Base-by-base conservation (phyloP, 495 filamentous ascomycete genomes). In the Mycothermus thermophilus region DNA sequence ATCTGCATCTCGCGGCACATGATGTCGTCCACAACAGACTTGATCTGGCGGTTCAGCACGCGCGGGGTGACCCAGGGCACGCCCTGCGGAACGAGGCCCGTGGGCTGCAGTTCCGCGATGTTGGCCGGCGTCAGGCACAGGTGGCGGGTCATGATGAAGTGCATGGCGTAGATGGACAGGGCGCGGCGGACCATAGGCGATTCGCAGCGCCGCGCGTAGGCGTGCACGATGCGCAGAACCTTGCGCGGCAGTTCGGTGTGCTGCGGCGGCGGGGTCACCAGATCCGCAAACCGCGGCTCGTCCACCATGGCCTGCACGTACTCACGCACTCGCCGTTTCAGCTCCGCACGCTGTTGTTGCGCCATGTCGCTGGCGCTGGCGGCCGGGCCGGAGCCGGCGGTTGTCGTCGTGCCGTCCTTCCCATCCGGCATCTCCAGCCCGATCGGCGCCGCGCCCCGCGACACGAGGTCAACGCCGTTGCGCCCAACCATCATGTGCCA, bases 41-140 rank as follows among this genome's bases (percentile, higher is more conserved):
- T 71, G 37, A 71, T 45, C 48, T 71, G 67, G 10, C 66, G 56
- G 46, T 64, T 67, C 11, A 71, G 57, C 35, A 71, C 58, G 10
- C 67, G 53, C 22, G 67, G 53, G 23, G 65, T 69, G 10, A 66
- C 48, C 43, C 51, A 61, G 11, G 57, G 50, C 30, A 42, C 45
- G 39, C 30, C 37, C 38, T 59, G 58, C 14, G 58, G 52, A 23
- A 59, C 50, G 23, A 52, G 34, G 10, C 44, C 40, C 4, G 48
- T 60, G 14, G 45, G 33, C 28, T 48, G 48, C 1, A 71, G 49
- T 10, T 46, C 44, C 19, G 32, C 35, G 24, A 64, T 44, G 27
- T 60, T 58, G n/a, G 44, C 36, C 5, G 43, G 38, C 8, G 64
- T 62, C 11, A 71, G 47, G 33, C 63, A 67, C 22, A 69, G 52